Evolutionary conservation across 2,329 filamentous ascomycete species (phyloP).

Genomic region (Venturia oleaginea): DNA sequence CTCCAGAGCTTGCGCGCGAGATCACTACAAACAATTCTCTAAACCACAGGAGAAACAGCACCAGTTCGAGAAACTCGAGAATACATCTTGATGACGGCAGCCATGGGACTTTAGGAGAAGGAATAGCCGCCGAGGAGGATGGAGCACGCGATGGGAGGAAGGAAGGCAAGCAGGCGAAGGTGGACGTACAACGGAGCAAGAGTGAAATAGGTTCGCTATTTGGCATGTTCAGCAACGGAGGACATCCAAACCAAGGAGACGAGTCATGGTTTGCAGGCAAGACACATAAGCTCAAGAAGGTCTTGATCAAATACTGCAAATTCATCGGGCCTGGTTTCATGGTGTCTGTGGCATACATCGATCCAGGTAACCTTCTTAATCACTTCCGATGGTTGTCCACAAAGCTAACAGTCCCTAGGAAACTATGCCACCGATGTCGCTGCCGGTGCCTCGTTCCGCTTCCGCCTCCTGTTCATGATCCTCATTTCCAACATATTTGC

Average conservation of each 20-base stretch:
- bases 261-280: not conserved
- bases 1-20: conserved; percentile 48
- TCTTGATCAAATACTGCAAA: conserved; percentile 40
- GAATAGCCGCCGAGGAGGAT: conserved; percentile 16
- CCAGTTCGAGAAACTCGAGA: conserved; percentile 21
- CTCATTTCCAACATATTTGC: conserved; percentile 62
- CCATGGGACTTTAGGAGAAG: conserved; percentile 20
- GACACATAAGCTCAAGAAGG: conserved; percentile 10
- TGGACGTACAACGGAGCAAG: not conserved
- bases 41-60: conserved; percentile 34
- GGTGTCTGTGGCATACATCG: conserved; percentile 41
- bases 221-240: not conserved
- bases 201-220: not conserved
- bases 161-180: not conserved
- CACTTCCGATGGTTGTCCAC: conserved; percentile 27
- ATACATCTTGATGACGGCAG: conserved; percentile 26
- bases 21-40: conserved; percentile 54
- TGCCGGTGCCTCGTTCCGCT: conserved; percentile 57
- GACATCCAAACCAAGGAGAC: not conserved
- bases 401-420: conserved; percentile 44
- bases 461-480: conserved; percentile 58
- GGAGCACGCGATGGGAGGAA: not conserved
- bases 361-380: conserved; percentile 29
- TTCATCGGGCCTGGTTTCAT: conserved; percentile 63
- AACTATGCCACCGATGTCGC: conserved; percentile 65